These are phyloP conservation scores for Euphorbia tirucalli DNA, from an alignment of 345 rosid species.

Conservation along the genomic window DNA sequence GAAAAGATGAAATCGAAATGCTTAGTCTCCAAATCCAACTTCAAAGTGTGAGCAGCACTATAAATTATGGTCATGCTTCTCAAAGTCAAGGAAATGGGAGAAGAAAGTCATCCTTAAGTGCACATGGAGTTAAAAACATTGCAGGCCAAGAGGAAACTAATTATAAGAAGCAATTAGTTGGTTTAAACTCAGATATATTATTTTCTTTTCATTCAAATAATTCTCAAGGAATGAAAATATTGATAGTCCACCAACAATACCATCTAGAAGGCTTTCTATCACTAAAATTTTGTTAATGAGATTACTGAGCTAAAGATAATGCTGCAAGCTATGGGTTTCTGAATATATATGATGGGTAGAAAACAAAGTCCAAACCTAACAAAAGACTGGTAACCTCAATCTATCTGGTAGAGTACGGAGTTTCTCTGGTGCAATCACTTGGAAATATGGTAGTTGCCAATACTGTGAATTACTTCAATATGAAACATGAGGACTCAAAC, in stretches of 20 bases:
- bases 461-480: slow-evolving; percentile 35
- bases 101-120: slow-evolving; percentile 12
- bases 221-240: slow-evolving; percentile 17
- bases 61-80: slow-evolving; percentile 15
- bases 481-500: slow-evolving; percentile 25
- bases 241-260: slow-evolving; percentile 14
- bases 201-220: slow-evolving; percentile 23
- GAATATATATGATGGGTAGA: slow-evolving; percentile 10
- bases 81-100: slow-evolving; percentile 21
- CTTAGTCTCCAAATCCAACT: slow-evolving; percentile 39
- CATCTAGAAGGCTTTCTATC: slow-evolving; percentile 22
- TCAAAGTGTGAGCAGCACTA: slow-evolving; percentile 22
- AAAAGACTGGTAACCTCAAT: slow-evolving; percentile 29
- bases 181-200: slow-evolving; percentile 15
- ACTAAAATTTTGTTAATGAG: slow-evolving; percentile 16
- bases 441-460: slow-evolving; percentile 37
- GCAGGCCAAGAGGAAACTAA: slow-evolving; percentile 1
- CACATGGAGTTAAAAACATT: slow-evolving; percentile 5
- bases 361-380: slow-evolving; percentile 17
- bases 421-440: slow-evolving; percentile 38
- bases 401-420: slow-evolving; percentile 35
- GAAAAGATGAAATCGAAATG: slow-evolving; percentile 52
- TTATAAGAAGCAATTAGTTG: slow-evolving; percentile 12
- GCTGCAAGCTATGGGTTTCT: slow-evolving; percentile 5
- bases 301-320: slow-evolving; percentile 20